Evolutionary conservation across 768 basidiomycete genomes (phyloP), one percentile per base, ranked within the genome.

Genomic region (Suillus brevipes): DNA sequence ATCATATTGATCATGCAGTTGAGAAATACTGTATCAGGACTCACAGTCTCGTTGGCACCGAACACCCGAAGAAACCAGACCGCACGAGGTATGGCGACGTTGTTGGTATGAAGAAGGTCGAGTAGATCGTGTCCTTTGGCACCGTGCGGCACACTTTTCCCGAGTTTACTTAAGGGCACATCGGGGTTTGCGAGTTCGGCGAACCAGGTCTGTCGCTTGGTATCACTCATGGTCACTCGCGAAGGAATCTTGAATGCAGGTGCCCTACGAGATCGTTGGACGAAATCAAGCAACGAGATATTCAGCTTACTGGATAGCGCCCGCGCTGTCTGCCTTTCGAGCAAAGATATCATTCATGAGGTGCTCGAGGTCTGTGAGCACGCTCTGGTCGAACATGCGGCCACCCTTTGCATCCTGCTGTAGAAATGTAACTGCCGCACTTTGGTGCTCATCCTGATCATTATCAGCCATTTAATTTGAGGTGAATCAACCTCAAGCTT

Each of bases 1-100:
- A 12, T 57, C 38, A 58, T 28, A 36, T 59, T 34, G 55, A 47
- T 67, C 18, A 65, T 23, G 60, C 6, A 38, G n/a, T 25, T n/a
- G 31, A 53, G 59, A 10, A 2, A 66, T 1, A 28, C 62, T 52
- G 38, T 53, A 65, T n/a, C 42, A 25, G 28, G 9, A 65, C 79
- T 55, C 72, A 92, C 92, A 58, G 90, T 92, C 77, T 95, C 94
- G 69, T 94, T 94, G 23, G 89, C 92, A 31, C 94, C 94, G 70
- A 94, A 87, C 4, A 94, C 92, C 23, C 93, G 85, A 34, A 95
- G 80, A 72, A 94, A 91, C 94, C 94, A 95, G 8, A 94, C 87
- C 4, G 94, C 94, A 53, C 94, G 84, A 2, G 89, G 83, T 40
- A 93, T 89, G 7, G 89, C 89, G 34, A 95, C 90, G 64, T 88